Percentiles rank a stretch among this genome's conserved stretches.
Conservation (phyloP, 2,329 filamentous ascomycete genomes). For the Arthroderma uncinatum region DNA sequence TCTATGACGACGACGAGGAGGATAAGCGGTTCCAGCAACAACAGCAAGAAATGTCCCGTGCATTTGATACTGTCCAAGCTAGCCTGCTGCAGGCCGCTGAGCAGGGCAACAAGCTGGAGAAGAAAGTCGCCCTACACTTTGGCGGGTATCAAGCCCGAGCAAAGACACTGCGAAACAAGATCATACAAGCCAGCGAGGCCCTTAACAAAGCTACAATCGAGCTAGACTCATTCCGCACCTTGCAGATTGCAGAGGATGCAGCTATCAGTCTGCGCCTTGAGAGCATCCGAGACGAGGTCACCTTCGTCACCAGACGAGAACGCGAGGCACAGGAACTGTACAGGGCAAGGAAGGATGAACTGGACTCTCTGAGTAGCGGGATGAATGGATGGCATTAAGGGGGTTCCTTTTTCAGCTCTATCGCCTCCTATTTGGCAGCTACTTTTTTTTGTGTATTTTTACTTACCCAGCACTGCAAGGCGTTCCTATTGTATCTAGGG, state of each 20-base stretch:
- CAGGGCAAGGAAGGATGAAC: conserved; percentile 62
- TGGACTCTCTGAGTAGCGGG: conserved; percentile 46
- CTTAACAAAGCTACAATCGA: conserved; percentile 62
- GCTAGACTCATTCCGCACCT: conserved; percentile 60
- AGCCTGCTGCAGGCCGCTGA: conserved; percentile 63
- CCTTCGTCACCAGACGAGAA: conserved; percentile 67
- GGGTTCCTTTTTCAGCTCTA: background rate
- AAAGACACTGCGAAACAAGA: conserved; percentile 69
- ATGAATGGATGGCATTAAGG: conserved; percentile 25
- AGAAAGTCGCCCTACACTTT: conserved; percentile 77
- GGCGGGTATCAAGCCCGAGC: conserved; percentile 84
- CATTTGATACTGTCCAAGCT: conserved; percentile 67
- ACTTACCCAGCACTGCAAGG: background rate
- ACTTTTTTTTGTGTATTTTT: background rate
- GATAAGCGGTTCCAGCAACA: conserved; percentile 52
- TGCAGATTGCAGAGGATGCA: conserved; percentile 69
- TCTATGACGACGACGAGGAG: conserved; percentile 66
- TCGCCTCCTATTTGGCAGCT: background rate
- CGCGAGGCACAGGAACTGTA: conserved; percentile 85
- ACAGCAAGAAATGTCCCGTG: conserved; percentile 50
- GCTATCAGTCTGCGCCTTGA: conserved; percentile 63
- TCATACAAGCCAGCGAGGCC: conserved; percentile 60
- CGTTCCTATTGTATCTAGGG: background rate
- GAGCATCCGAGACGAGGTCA: conserved; percentile 69
- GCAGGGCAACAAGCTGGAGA: conserved; percentile 76